Evolutionary conservation across 2,329 filamentous ascomycete genomes (phyloP), one percentile per base, ranked within the genome.

Genomic region (Rhynchosporium agropyri): DNA sequence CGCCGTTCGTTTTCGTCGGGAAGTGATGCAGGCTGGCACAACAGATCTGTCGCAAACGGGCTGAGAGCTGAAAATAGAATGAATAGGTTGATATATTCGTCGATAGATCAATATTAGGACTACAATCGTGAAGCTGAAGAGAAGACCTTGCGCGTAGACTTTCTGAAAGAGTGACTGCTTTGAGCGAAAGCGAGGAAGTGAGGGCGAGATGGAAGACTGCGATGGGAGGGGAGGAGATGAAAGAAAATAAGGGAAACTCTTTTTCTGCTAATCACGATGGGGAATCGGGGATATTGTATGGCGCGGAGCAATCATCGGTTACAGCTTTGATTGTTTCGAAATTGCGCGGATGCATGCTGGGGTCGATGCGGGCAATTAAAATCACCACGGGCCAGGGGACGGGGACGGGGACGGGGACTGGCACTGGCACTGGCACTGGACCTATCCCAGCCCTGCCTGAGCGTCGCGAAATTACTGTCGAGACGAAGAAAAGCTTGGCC

Each of bases 261-360:
- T 33, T 33, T 42, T 54, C n/a, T 54, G 51, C 5, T 1, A 26
- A 43, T 4, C 4, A 40, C 20, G 42, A 43, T 43, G 40, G 40
- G 6, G 40, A 4, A 43, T 10, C 7, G 36, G 36, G 2, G 36
- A 40, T 12, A 40, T 20, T 20, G 20, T 20, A 20, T 20, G 20
- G 20, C 20, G 20, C 20, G 36, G 36, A 12, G 36, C 36, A 40
- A 20, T 20, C 20, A 20, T 20, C 36, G 7, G 36, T 40, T 40
- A 7, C 7, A 20, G 15, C 7, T 33, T 5, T 33, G 54, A 28
- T 29, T 43, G 56, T 58, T 58, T 58, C 56, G 56, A 58, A 43
- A 58, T 58, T 58, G 56, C 56, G 56, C 56, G 56, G 56, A 43
- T 49, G 56, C 43, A 43, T 49, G 56, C 43, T 29, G 43, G 56